Percentiles rank a stretch among this genome's conserved stretches.
Evolutionary conservation across 176 grass and related monocot genomes (phyloP).

Genomic region (Microstegium vimineum): DNA sequence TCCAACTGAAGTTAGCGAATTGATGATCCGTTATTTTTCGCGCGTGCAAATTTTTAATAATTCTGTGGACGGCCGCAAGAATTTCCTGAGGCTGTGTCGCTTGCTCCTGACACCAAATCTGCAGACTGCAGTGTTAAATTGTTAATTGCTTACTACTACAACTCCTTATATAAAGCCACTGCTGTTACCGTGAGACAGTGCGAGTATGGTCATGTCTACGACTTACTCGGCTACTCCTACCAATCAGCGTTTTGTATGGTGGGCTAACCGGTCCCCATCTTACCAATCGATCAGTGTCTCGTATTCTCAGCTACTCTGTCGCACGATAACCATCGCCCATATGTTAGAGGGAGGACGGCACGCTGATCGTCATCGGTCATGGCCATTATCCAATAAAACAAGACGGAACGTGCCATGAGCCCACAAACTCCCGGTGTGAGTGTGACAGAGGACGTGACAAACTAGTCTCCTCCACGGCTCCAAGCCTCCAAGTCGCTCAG

Average conservation of each 20-base stretch:
- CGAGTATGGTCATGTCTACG: not conserved
- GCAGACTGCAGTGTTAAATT: too few species aligned
- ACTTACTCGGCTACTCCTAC: too few species aligned
- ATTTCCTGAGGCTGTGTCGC: not conserved
- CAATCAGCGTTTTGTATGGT: not conserved
- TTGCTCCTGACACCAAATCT: not conserved
- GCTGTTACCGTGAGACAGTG: too few species aligned
- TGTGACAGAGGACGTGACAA: slow-evolving; percentile 20
- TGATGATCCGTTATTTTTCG: not conserved
- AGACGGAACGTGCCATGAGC: slow-evolving; percentile 19
- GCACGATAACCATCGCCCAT: not conserved
- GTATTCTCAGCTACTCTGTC: not conserved
- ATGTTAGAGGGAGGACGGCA: slow-evolving; percentile 10
- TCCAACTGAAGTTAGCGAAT: not conserved
- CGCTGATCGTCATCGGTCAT: not conserved
- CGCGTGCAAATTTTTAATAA: not conserved
- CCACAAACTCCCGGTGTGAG: not conserved
- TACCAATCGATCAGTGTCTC: not conserved
- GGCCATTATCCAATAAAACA: not conserved
- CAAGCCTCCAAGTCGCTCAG: not conserved
- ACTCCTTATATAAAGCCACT: too few species aligned
- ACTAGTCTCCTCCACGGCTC: not conserved
- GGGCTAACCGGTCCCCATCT: not conserved
- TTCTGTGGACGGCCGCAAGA: not conserved
- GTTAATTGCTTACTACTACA: too few species aligned